phyloP scores from a whole-genome alignment of 257 asterid genomes.

The Coffea canephora region DNA sequence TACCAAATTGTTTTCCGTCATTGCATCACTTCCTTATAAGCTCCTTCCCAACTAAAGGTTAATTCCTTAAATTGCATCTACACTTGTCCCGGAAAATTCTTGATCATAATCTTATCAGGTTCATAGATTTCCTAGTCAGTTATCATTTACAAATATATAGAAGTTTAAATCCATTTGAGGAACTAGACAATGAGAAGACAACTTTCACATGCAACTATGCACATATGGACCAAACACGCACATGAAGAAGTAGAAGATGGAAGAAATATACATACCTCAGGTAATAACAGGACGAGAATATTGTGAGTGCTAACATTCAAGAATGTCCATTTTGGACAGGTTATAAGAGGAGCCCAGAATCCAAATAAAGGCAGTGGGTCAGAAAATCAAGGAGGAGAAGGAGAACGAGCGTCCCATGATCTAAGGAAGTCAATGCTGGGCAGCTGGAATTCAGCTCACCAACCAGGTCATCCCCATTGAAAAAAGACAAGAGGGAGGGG shows the following conservation, averaged over 20 bases:
- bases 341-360: slow-evolving; percentile 25
- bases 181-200: not conserved
- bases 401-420: slow-evolving; percentile 58
- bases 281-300: slow-evolving; percentile 7
- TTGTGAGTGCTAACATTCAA: slow-evolving; percentile 16
- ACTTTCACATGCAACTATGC: not conserved
- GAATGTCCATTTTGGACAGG: slow-evolving; percentile 6
- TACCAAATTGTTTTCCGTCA: not conserved
- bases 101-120: not conserved
- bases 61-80: not conserved
- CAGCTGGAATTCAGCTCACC: slow-evolving; percentile 80
- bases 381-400: slow-evolving; percentile 15
- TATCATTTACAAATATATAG: not conserved
- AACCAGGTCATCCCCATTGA: slow-evolving; percentile 34
- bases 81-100: not conserved
- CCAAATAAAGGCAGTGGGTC: not conserved
- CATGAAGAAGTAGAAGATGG: not conserved
- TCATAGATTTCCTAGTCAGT: not conserved
- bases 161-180: not conserved
- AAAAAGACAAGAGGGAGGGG: slow-evolving; percentile 20
- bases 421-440: slow-evolving; percentile 62
- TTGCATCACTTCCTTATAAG: not conserved
- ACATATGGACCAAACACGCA: not conserved
- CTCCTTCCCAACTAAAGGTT: not conserved
- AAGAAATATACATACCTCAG: slow-evolving; percentile 26